These are phyloP conservation scores for Graphium sp. DNA, from an alignment of 2,329 filamentous ascomycete genomes.

Conservation along the genomic window DNA sequence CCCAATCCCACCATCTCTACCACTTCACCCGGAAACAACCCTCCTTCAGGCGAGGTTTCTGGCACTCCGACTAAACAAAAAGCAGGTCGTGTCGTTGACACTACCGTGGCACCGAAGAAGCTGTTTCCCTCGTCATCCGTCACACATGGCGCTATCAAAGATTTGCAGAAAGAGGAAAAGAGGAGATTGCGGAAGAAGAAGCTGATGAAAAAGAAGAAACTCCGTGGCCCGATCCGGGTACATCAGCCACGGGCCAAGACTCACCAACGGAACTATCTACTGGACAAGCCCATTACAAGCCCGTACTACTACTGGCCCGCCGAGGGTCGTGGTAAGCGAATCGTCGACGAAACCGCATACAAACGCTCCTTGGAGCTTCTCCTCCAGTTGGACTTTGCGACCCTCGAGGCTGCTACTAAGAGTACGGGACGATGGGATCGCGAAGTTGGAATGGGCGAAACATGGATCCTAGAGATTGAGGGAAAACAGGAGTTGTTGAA, in stretches of 20 bases:
- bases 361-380: constrained; percentile 52
- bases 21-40: no score
- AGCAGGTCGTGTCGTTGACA: not conserved
- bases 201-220: constrained; percentile 27
- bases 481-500: constrained; percentile 20
- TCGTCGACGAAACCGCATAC: constrained; percentile 48
- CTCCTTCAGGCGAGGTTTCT: no score
- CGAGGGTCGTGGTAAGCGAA: constrained; percentile 41
- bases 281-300: constrained; percentile 32
- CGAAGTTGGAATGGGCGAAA: constrained; percentile 39
- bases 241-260: constrained; percentile 51
- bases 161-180: constrained; percentile 17
- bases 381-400: constrained; percentile 58
- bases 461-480: constrained; percentile 33
- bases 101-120: constrained; percentile 12
- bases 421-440: constrained; percentile 56
- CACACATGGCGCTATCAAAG: not conserved
- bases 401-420: constrained; percentile 38
- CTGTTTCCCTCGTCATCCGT: constrained; percentile 12
- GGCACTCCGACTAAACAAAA: constrained; percentile 16
- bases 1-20: constrained; percentile 3
- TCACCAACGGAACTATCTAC: constrained; percentile 26
- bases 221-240: constrained; percentile 43
- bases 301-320: constrained; percentile 50
- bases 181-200: no score